A percentile compares a stretch with the other conserved stretches of the same genome.
phyloP scores from a whole-genome alignment of 441 rosid species.

The Gossypium davidsonii region DNA sequence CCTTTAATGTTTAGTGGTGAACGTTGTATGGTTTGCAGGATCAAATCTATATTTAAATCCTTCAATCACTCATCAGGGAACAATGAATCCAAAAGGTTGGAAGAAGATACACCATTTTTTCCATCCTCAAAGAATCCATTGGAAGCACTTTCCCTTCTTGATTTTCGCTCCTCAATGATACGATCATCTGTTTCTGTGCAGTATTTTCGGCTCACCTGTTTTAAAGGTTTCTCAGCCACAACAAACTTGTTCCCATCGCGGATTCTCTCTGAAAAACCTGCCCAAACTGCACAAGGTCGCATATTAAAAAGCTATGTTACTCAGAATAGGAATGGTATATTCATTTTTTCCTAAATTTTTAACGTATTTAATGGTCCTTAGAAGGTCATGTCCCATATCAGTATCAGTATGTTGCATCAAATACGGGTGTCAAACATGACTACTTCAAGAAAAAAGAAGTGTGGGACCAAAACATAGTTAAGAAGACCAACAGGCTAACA shows the following conservation, averaged over 20 bases:
- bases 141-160: constrained; percentile 45
- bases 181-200: constrained; percentile 61
- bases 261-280: constrained; percentile 76
- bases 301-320: neutral
- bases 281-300: constrained; percentile 61
- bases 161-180: constrained; percentile 53
- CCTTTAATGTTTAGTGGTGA: neutral
- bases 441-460: neutral
- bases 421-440: neutral
- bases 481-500: neutral
- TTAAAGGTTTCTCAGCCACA: constrained; percentile 63
- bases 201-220: constrained; percentile 45
- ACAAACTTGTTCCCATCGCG: constrained; percentile 79
- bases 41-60: neutral
- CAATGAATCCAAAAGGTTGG: constrained; percentile 50
- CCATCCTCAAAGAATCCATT: constrained; percentile 59
- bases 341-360: neutral
- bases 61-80: constrained; percentile 39
- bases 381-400: neutral
- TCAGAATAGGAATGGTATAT: neutral
- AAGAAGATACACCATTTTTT: constrained; percentile 34
- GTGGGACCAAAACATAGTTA: neutral
- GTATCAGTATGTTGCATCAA: too few relatives aligned
- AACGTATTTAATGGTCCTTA: neutral
- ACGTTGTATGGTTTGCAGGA: neutral